Percentiles rank a stretch among this genome's conserved stretches.
These are phyloP conservation scores for Eucalyptus regnans DNA, from an alignment of 345 rosid genomes.

Conservation along the genomic window DNA sequence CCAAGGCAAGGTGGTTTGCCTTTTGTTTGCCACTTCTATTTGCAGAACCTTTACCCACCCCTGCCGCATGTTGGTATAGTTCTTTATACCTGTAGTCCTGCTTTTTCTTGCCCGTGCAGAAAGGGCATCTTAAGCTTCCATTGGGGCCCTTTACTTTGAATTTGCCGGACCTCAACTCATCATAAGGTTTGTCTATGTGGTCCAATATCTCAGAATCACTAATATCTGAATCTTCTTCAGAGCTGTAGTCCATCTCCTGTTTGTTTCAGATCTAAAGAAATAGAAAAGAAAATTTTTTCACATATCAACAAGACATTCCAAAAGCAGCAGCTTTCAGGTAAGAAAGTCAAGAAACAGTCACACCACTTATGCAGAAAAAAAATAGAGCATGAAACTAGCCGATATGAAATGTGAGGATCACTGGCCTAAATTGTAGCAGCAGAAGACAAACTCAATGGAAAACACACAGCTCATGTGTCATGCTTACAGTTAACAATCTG, in stretches of 20 bases:
- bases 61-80: slow-evolving; percentile 76
- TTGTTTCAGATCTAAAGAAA: neutral
- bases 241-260: slow-evolving; percentile 36
- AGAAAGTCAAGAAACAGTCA: neutral
- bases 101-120: slow-evolving; percentile 84
- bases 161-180: slow-evolving; percentile 25
- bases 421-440: neutral
- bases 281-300: neutral
- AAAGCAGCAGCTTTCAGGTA: neutral
- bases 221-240: slow-evolving; percentile 72
- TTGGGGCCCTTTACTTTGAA: slow-evolving; percentile 45
- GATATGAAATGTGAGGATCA: neutral
- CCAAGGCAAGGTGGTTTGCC: slow-evolving; percentile 72
- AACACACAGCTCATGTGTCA: neutral
- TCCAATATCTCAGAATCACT: slow-evolving; percentile 73
- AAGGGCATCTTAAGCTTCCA: slow-evolving; percentile 65
- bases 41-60: slow-evolving; percentile 73
- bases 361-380: neutral
- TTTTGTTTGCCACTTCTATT: slow-evolving; percentile 61
- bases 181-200: slow-evolving; percentile 49
- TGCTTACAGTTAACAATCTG: neutral
- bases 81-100: slow-evolving; percentile 74
- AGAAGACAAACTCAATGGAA: neutral
- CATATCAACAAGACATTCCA: neutral
- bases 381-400: neutral